A percentile compares a stretch with the other conserved stretches of the same genome.
Conservation (phyloP, 148 eudicot species). For the Amaranthus palmeri region DNA sequence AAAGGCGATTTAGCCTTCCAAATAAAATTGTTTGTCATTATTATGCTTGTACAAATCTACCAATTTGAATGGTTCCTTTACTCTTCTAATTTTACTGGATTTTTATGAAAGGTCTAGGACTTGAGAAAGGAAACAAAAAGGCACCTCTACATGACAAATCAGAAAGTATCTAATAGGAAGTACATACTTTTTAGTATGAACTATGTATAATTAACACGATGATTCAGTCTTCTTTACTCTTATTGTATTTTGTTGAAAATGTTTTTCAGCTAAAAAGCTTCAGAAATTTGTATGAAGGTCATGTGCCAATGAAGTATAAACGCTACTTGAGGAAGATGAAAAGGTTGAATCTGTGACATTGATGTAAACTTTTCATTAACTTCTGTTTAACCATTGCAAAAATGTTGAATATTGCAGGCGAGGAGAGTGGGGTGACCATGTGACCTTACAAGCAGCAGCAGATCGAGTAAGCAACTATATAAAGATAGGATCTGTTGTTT, state of each 20-base stretch:
- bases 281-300: constrained; percentile 60
- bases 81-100: not conserved
- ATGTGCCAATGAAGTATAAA: constrained; percentile 77
- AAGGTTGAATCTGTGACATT: constrained; percentile 30
- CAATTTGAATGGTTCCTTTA: not conserved
- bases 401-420: constrained; percentile 29
- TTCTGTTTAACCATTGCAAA: not conserved
- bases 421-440: constrained; percentile 89
- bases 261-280: constrained; percentile 60
- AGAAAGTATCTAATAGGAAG: not conserved
- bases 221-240: not conserved
- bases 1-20: too few species aligned
- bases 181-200: not conserved
- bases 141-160: not conserved
- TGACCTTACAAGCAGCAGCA: constrained; percentile 83
- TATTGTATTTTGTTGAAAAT: constrained; percentile 2
- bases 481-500: not conserved
- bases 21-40: not conserved
- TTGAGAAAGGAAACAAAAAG: not conserved
- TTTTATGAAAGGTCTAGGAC: not conserved
- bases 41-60: not conserved
- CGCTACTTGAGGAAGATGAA: constrained; percentile 64
- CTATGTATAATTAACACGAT: not conserved
- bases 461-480: constrained; percentile 49
- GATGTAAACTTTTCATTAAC: not conserved